Base-by-base conservation (phyloP, 1,139 yeast species). In the Hemisphaericaspora subhashii region DNA sequence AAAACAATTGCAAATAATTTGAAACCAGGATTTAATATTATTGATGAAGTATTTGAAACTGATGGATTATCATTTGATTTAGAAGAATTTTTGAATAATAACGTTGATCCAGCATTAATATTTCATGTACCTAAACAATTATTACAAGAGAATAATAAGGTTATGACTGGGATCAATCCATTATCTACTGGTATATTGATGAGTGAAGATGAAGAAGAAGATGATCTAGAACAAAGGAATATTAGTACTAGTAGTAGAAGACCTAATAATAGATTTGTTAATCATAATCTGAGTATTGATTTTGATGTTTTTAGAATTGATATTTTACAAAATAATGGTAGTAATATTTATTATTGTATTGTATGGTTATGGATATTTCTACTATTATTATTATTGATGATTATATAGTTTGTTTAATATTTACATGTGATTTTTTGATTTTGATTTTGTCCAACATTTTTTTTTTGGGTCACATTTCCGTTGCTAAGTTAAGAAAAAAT, bases 271-370 rank as follows among this genome's bases (percentile, higher is more conserved):
- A 13, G 35, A 14, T 36, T 36, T 24, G 24, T 11, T 10, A 36
- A 36, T 31, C 15, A 24, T 10, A 36, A 36, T 23, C 36, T 22
- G 31, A 31, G 34, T 3, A 36, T 36, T 10, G 28, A 36, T 18
- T 36, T 36, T 31, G 39, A 36, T 36, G 34, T 36, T 3, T 36
- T 36, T 22, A 29, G 22, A 12, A 16, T 33, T 16, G 36, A 33
- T 14, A 10, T 24, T 10, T 26, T 32, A 18, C 28, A 32, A 8
- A 32, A 32, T n/a, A 20, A 32, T 14, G 35, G 28, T 12, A 13
- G 15, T 14, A 8, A 23, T 6, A 22, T 14, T 16, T 23, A 23
- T 5, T 23, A 32, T 8, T 23, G 21, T 4, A 14, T 23, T 14
- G 11, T 24, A 13, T 32, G 35, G 35, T 10, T 32, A 24, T 23